Base-by-base conservation (phyloP, 164 flowering plant genomes). In the Hamamelis virginiana region DNA sequence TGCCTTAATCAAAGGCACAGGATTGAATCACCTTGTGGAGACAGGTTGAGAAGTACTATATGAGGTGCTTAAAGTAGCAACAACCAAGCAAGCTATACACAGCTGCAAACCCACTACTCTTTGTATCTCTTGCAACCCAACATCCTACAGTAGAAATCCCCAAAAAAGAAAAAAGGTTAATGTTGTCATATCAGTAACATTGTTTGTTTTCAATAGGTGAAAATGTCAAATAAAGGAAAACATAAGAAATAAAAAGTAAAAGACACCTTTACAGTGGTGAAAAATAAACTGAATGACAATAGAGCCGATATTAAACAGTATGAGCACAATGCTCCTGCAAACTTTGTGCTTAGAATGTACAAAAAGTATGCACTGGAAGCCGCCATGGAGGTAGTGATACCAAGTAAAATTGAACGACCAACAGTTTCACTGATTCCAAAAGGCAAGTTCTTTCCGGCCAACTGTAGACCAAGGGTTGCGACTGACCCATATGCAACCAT, bases 321-420 rank as follows among this genome's bases (percentile, higher is more conserved):
- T 22, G 82, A 76, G 79, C 99, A 92, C 4, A 88, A 80, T 44
- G 78, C 79, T 78, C 92, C 97, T 10, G 87, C 60, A 76, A 95
- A 87, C 45, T 83, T 71, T 46, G 94, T 84, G 81, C 80, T 84
- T 55, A 95, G 74, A 63, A 91, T 80, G 79, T 95, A 95, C 77
- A 92, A 62, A 60, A 95, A 92, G 70, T 91, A 92, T 52, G 87
- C 83, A 85, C 98, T 95, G 18, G 98, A 92, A 72, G 87, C 81
- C 65, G 91, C 94, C 97, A 95, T 89, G 51, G 97, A 77, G 38
- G 97, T 89, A 50, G 91, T 82, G 73, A 67, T 77, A 59, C 86
- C 90, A 69, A 89, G 84, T 75, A 95, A 83, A 67, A 87, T 56
- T 62, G 84, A 53, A 43, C 91, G 93, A 47, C 82, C 93, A 77